Conservation (phyloP, 306 rosid species). For the Bauhinia variegata region DNA sequence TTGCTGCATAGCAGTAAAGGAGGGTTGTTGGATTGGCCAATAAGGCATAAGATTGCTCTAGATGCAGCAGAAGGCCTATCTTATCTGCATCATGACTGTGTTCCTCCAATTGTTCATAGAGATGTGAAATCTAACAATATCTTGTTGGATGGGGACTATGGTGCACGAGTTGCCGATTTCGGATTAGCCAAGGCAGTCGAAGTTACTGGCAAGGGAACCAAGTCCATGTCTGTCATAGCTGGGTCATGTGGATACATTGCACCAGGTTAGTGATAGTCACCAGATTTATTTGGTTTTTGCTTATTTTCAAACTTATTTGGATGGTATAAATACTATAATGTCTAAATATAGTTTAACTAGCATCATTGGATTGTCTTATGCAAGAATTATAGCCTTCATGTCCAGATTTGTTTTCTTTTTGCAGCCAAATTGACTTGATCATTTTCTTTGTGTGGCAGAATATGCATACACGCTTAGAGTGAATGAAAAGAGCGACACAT, state of each 20-base stretch:
- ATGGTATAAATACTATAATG: background rate
- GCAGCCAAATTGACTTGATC: conserved; percentile 12
- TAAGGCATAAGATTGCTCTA: conserved; percentile 77
- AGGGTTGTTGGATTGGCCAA: conserved; percentile 89
- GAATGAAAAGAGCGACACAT: conserved; percentile 92
- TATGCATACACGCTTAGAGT: conserved; percentile 91
- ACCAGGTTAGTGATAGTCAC: conserved; percentile 62
- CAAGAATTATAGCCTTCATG: background rate
- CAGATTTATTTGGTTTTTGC: background rate
- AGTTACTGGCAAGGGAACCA: conserved; percentile 53
- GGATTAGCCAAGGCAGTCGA: conserved; percentile 88
- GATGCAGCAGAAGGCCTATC: conserved; percentile 97
- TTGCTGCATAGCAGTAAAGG: conserved; percentile 80
- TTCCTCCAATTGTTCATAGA: conserved; percentile 89
- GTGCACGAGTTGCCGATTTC: conserved; percentile 91
- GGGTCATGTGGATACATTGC: conserved; percentile 98
- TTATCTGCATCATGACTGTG: conserved; percentile 93
- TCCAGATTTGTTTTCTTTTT: background rate
- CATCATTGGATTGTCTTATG: background rate
- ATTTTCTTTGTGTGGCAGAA: conserved; percentile 55
- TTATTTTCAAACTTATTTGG: conserved; percentile 17
- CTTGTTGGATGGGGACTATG: conserved; percentile 77
- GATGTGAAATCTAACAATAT: conserved; percentile 92
- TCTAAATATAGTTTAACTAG: background rate
- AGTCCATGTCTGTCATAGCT: conserved; percentile 86